phyloP scores from a whole-genome alignment of 257 asterid genomes.

The Echium plantagineum region DNA sequence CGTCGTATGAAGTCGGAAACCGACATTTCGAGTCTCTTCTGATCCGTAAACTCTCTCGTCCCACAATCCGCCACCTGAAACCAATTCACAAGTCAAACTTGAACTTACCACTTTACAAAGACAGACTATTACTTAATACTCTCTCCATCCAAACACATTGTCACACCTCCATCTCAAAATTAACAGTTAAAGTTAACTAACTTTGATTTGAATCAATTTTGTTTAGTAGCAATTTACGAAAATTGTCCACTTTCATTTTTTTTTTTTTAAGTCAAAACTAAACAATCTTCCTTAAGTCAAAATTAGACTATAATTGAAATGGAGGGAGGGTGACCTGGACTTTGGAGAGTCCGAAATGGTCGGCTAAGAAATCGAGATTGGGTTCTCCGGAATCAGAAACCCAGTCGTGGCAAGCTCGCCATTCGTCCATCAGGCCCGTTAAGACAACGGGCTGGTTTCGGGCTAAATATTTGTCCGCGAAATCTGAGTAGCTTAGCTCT shows the following conservation, averaged over 20 bases:
- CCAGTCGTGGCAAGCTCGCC: constrained; percentile 85
- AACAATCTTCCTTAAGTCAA: not conserved
- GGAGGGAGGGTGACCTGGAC: constrained; percentile 54
- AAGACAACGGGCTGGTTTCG: constrained; percentile 68
- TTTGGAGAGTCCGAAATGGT: constrained; percentile 55
- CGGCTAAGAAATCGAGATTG: constrained; percentile 49
- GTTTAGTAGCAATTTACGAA: too few species aligned
- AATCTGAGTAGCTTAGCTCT: constrained; percentile 46
- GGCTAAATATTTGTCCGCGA: constrained; percentile 39
- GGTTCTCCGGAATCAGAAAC: constrained; percentile 54
- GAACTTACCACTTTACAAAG: too few species aligned
- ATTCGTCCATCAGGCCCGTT: constrained; percentile 73
- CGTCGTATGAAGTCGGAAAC: constrained; percentile 61
- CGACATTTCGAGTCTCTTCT: constrained; percentile 72
- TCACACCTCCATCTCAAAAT: not conserved
- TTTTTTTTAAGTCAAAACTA: too few species aligned
- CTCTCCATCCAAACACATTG: too few species aligned
- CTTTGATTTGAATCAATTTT: too few species aligned
- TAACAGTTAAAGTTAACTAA: too few species aligned
- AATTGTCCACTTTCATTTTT: too few species aligned
- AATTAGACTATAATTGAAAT: not conserved
- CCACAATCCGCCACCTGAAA: constrained; percentile 86
- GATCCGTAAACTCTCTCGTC: constrained; percentile 64
- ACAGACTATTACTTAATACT: not conserved
- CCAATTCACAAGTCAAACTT: not conserved